Evolutionary conservation across 805 yeast species (phyloP).

Genomic region (Candida corydali): DNA sequence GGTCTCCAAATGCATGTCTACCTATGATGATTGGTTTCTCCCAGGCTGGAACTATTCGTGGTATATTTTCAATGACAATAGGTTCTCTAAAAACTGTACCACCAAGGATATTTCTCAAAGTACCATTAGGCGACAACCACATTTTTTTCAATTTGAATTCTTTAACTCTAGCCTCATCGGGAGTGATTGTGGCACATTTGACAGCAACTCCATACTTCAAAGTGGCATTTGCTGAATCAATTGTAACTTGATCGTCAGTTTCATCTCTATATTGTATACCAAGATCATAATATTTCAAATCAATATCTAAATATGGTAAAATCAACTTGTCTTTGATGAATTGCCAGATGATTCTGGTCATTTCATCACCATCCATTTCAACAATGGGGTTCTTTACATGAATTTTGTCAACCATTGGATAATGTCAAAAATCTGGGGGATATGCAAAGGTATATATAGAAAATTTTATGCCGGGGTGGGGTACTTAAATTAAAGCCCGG

Average conservation of each 20-base stretch:
- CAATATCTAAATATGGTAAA: conserved; percentile 79
- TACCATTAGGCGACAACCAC: conserved; percentile 98
- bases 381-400: conserved; percentile 85
- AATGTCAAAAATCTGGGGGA: too few relatives aligned
- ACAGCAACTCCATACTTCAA: conserved; percentile 87
- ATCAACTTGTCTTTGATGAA: conserved; percentile 82
- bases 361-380: conserved; percentile 97
- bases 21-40: conserved; percentile 94
- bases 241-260: conserved; percentile 84
- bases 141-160: conserved; percentile 88
- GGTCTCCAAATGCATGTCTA: conserved; percentile 97
- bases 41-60: conserved; percentile 89
- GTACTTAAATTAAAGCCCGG: too few relatives aligned
- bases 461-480: too few relatives aligned
- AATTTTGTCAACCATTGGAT: conserved; percentile 50
- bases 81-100: conserved; percentile 98
- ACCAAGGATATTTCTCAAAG: conserved; percentile 90
- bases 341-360: conserved; percentile 96
- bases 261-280: conserved; percentile 82
- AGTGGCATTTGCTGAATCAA: conserved; percentile 88
- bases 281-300: conserved; percentile 87
- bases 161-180: conserved; percentile 91
- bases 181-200: conserved; percentile 98
- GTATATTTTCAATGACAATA: conserved; percentile 83
- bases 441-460: too few relatives aligned